Conservation (phyloP, 1,284 basidiomycete species). For the Rhodotorula sp. region DNA sequence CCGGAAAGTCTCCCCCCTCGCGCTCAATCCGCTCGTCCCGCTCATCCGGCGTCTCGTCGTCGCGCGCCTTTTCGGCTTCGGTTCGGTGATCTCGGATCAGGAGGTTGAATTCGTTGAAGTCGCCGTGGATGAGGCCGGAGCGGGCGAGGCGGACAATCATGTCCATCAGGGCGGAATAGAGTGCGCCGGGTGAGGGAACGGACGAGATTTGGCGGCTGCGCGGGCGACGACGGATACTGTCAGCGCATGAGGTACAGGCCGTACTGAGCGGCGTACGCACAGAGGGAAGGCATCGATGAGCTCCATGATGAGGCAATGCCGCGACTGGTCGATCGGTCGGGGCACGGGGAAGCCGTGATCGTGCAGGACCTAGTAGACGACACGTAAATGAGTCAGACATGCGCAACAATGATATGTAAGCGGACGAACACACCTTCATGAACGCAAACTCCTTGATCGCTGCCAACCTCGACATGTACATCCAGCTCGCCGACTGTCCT, state of each 20-base stretch:
- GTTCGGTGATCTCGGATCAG: conserved; percentile 63
- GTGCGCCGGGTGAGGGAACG: conserved; percentile 76
- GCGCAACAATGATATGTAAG: background rate
- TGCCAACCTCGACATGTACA: conserved; percentile 97
- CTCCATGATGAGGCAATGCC: conserved; percentile 95
- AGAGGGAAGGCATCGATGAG: conserved; percentile 93
- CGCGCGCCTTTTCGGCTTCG: conserved; percentile 38
- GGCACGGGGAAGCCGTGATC: conserved; percentile 93
- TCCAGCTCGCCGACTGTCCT: conserved; percentile 94
- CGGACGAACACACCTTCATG: conserved; percentile 73
- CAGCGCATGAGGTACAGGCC: background rate
- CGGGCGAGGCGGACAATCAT: conserved; percentile 91
- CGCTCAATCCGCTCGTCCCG: conserved; percentile 26
- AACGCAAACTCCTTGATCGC: conserved; percentile 98
- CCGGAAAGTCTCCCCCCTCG: conserved; percentile 29
- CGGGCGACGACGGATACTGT: background rate
- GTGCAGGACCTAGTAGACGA: conserved; percentile 68
- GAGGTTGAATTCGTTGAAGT: conserved; percentile 99
- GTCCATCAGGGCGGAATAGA: conserved; percentile 93
- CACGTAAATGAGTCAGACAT: background rate
- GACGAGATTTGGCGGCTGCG: conserved; percentile 80
- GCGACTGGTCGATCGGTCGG: conserved; percentile 84
- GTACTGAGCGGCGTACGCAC: conserved; percentile 50
- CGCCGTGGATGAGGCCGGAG: conserved; percentile 93
- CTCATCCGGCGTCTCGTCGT: conserved; percentile 38